phyloP scores from a whole-genome alignment of 2,329 filamentous ascomycete genomes.

The Penicillium hesseltinei region DNA sequence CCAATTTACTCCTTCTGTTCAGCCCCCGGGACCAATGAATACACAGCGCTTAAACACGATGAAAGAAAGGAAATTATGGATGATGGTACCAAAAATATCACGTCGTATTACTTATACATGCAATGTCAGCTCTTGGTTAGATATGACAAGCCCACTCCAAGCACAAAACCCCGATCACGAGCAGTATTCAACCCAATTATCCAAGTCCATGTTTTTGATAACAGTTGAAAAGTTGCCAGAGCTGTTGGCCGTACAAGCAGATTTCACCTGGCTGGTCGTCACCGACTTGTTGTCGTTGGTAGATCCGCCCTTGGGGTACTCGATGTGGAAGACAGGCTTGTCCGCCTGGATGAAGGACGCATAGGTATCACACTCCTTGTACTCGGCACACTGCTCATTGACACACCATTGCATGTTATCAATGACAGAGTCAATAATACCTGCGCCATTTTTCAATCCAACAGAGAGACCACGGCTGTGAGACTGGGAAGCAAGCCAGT shows the following conservation, averaged over 20 bases:
- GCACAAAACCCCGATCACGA: constrained; percentile 7
- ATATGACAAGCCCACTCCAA: background rate
- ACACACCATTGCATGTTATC: constrained; percentile 62
- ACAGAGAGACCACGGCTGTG: constrained; percentile 56
- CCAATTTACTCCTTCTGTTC: background rate
- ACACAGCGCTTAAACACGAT: background rate
- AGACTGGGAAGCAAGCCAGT: constrained; percentile 59
- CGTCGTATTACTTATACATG: constrained; percentile 8
- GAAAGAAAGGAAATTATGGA: background rate
- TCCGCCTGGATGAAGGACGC: constrained; percentile 56
- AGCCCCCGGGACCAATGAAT: background rate
- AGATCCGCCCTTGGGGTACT: constrained; percentile 59
- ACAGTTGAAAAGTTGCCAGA: constrained; percentile 60
- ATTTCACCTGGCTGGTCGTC: constrained; percentile 31
- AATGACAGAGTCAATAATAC: constrained; percentile 55
- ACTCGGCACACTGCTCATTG: constrained; percentile 67
- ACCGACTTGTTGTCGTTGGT: constrained; percentile 38
- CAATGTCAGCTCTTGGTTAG: background rate
- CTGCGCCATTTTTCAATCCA: constrained; percentile 67
- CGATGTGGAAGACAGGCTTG: constrained; percentile 72
- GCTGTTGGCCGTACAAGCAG: constrained; percentile 50
- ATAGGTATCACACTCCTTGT: constrained; percentile 60
- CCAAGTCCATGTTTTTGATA: constrained; percentile 63
- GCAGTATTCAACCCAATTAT: constrained; percentile 63
- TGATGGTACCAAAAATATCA: background rate